Evolutionary conservation across 108 stramenopile genomes (phyloP), one percentile per base, ranked within the genome.

Genomic region (Licmophora abbreviata): DNA sequence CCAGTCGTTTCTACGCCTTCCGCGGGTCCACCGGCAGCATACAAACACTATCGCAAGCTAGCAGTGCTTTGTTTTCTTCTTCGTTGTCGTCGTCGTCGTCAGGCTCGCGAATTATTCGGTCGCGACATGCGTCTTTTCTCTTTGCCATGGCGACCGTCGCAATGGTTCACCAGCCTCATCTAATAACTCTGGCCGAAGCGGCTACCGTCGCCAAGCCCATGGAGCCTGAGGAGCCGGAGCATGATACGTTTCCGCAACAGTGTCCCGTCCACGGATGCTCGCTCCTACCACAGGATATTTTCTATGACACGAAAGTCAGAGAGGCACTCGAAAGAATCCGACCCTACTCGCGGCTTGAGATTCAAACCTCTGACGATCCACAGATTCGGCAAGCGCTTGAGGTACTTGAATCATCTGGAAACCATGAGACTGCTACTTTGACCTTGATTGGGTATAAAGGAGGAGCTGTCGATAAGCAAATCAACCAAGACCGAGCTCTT

Each of bases 251-350:
- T n/a, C 44, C 20, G 14, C 3, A 3, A 21, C 44, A 6, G 3
- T 79, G 79, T 67, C 73, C 74, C 2, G 38, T 65, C n/a, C 76
- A 77, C 59, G 87, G 87, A 2, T 81, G 87, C 33, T 66, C 77
- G 4, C 44, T 76, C 24, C 51, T 74, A 24, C 79, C 86, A 28
- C 40, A 54, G 34, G 88, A 89, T 71, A 64, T 89, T 12, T 62
- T 68, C 31, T 75, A 66, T 50, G 50, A 52, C 9, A 64, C 75
- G 27, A 34, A 63, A 20, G 47, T 54, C 8, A 69, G 74, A 58
- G 44, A 26, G 21, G 68, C 66, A 0, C 53, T 89, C 40, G 49
- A 63, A 23, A 40, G 33, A 22, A 49, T 89, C 51, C 57, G 76
- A 27, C 58, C 64, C 25, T 30, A 34, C 8, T 22, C 32, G 44